phyloP scores from a whole-genome alignment of 331 rosid species.

The Pyrus hybrid region DNA sequence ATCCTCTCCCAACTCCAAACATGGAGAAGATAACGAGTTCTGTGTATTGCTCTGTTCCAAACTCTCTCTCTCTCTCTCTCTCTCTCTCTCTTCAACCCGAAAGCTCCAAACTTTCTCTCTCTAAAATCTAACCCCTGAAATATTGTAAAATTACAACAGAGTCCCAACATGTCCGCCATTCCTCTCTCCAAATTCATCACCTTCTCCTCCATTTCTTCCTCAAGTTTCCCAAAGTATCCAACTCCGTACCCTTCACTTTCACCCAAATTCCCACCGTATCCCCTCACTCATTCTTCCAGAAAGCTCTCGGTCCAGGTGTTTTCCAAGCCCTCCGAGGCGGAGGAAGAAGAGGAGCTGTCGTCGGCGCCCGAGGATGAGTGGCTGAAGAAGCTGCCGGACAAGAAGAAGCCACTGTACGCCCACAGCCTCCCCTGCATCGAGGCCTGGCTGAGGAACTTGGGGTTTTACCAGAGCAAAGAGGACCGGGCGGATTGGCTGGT shows the following conservation, averaged over 20 bases:
- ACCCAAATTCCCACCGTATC: neutral
- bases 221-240: constrained; percentile 9
- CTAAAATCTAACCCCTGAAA: neutral
- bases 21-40: neutral
- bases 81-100: neutral
- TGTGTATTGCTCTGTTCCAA: neutral
- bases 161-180: constrained; percentile 32
- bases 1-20: neutral
- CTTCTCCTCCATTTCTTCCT: constrained; percentile 6
- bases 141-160: neutral
- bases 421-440: constrained; percentile 94
- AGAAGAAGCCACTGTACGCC: constrained; percentile 73
- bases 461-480: constrained; percentile 64
- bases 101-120: neutral
- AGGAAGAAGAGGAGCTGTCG: constrained; percentile 32
- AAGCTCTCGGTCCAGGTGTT: constrained; percentile 11
- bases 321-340: constrained; percentile 42
- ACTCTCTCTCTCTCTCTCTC: neutral
- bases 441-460: constrained; percentile 69
- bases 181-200: constrained; percentile 23
- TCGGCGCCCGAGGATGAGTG: constrained; percentile 61
- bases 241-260: constrained; percentile 4
- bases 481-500: constrained; percentile 73
- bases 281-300: constrained; percentile 20
- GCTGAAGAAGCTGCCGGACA: constrained; percentile 88